phyloP scores from a whole-genome alignment of 2,329 filamentous ascomycete genomes.

The Albophoma yamanashiensis region DNA sequence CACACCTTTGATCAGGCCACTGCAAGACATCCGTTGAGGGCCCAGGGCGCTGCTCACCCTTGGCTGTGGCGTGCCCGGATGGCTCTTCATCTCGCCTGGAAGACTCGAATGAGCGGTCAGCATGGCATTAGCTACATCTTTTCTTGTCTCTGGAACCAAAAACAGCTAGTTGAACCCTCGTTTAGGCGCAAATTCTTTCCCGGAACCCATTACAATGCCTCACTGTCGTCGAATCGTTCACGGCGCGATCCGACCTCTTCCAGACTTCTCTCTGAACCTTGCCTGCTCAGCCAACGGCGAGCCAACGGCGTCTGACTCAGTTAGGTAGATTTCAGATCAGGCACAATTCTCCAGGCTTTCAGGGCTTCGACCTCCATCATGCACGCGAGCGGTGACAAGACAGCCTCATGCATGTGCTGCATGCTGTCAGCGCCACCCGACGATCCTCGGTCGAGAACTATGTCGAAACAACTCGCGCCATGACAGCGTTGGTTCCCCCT shows the following conservation, averaged over 20 bases:
- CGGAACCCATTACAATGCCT: background rate
- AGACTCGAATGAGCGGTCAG: background rate
- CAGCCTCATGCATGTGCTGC: background rate
- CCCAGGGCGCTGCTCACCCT: background rate
- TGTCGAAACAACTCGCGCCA: background rate
- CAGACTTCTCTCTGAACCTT: background rate
- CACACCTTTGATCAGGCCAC: background rate
- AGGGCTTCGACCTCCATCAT: background rate
- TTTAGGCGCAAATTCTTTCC: background rate
- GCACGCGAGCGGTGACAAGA: background rate
- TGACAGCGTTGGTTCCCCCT: background rate
- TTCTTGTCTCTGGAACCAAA: background rate
- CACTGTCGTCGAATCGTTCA: background rate
- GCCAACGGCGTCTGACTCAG: background rate
- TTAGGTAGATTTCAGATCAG: background rate
- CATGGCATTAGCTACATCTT: background rate
- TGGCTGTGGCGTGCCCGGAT: background rate
- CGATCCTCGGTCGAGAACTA: background rate
- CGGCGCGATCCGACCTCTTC: background rate
- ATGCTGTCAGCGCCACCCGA: background rate
- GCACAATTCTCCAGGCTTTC: background rate
- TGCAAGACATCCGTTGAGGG: background rate
- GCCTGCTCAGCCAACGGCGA: background rate
- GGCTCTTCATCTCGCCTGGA: background rate
- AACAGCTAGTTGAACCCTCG: background rate